These are phyloP conservation scores for Rhynchospora breviuscula DNA, from an alignment of 176 grass and related monocot species.

Conservation along the genomic window DNA sequence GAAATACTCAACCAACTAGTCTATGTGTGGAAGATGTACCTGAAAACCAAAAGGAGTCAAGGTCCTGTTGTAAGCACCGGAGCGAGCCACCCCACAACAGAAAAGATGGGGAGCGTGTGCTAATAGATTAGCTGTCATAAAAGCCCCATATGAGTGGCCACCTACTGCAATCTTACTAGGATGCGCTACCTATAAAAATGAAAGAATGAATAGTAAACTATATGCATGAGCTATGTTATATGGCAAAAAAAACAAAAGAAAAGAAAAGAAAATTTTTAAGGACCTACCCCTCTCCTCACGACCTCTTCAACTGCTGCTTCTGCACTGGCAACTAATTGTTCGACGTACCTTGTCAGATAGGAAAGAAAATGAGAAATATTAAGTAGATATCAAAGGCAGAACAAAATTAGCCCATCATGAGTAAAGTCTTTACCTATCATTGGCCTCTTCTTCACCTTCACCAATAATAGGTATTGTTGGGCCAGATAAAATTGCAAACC, in stretches of 20 bases:
- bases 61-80: constrained; percentile 98
- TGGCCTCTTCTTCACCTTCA: constrained; percentile 95
- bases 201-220: constrained; percentile 14
- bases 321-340: constrained; percentile 87
- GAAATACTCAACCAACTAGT: neutral
- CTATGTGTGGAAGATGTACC: constrained; percentile 28
- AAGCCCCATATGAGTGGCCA: constrained; percentile 98
- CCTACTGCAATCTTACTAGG: constrained; percentile 93
- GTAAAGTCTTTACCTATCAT: constrained; percentile 64
- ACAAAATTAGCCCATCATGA: constrained; percentile 14
- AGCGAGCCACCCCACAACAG: constrained; percentile 85
- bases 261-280: constrained; percentile 3
- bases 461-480: constrained; percentile 97
- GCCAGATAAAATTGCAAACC: constrained; percentile 89
- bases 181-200: constrained; percentile 66
- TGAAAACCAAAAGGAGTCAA: constrained; percentile 99
- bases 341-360: constrained; percentile 58
- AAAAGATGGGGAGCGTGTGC: constrained; percentile 99
- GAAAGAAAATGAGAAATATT: constrained; percentile 22
- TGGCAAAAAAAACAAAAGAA: neutral
- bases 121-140: constrained; percentile 99
- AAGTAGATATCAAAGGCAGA: constrained; percentile 16
- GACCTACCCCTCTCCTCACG: constrained; percentile 72
- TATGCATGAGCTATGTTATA: neutral
- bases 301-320: constrained; percentile 95